Base-by-base conservation (phyloP, 2,329 filamentous ascomycete species). In the Pseudocercospora macadamiae region DNA sequence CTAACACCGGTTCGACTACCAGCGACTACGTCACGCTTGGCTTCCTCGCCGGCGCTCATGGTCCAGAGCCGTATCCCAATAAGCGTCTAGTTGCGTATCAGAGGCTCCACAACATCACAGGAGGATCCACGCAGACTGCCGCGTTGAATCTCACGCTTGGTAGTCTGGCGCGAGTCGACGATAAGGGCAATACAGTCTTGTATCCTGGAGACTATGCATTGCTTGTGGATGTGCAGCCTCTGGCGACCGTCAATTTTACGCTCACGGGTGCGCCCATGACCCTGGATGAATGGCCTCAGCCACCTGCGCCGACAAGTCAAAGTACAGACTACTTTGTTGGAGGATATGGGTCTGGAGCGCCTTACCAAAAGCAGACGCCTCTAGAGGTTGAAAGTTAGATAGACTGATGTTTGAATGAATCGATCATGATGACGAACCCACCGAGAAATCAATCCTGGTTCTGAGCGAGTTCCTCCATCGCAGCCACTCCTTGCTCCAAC, bases 1-100 rank as follows among this genome's bases (percentile, higher is more conserved):
- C 71, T 0, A 86, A 86, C 67, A 79, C 75, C 0, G 81, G 81
- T 3, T 58, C 55, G 0, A 62, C 69, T 14, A 71, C 73, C 2
- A 84, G 81, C 0, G 83, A 85, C 69, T 86, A 81, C 64, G 79
- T 82, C 3, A 74, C 78, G 1, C 74, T 86, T 7, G 75, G 75
- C 2, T 86, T 84, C 67, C 54, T 84, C 3, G 71, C 76, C 21
- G 78, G 79, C 3, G 68, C 76, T 1, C 81, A 80, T 1, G 78
- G 79, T 4, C 82, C 83, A 0, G 58, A 67, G 21, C 83, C 83
- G 1, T 77, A 79, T 51, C 83, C 83, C 0, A 76, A 75, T 42
- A 85, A 85, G 71, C 77, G 76, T 1, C 75, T 86, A 0, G 81
- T 80, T 1, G 76, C 77, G 1, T 86, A 85, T 64, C 68, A 71